Conservation (phyloP, 495 filamentous ascomycete species). For the Talaromyces nanjingensis region DNA sequence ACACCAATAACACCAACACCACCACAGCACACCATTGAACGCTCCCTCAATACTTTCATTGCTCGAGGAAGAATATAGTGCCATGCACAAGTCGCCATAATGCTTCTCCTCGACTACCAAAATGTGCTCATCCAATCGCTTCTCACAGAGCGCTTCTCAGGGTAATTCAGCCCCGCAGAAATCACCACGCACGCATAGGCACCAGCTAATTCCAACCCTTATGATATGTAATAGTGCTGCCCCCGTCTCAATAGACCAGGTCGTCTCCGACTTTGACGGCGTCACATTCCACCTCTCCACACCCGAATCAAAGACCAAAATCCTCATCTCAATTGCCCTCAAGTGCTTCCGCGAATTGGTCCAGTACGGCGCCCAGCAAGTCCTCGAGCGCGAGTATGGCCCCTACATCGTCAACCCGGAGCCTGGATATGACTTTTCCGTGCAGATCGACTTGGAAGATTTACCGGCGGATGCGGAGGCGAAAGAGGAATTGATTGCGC, state of each 20-base stretch:
- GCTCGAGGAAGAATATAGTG: not conserved
- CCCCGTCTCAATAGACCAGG: conserved; percentile 87
- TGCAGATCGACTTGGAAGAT: conserved; percentile 79
- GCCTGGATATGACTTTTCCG: conserved; percentile 88
- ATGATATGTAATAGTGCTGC: conserved; percentile 50
- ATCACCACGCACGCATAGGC: conserved; percentile 17
- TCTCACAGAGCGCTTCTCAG: conserved; percentile 88
- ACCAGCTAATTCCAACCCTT: conserved; percentile 24
- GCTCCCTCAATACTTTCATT: not conserved
- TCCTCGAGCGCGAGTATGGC: conserved; percentile 91
- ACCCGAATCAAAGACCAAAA: conserved; percentile 84
- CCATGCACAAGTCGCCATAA: conserved; percentile 35
- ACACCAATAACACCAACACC: not conserved
- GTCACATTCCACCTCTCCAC: conserved; percentile 97
- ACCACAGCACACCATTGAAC: not conserved
- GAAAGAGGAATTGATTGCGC: conserved; percentile 74
- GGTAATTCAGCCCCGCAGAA: conserved; percentile 44
- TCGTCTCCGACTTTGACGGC: conserved; percentile 96
- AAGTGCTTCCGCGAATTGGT: conserved; percentile 91
- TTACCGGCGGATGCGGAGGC: conserved; percentile 75
- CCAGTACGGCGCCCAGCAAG: conserved; percentile 82
- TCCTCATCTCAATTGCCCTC: conserved; percentile 85
- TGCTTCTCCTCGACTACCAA: conserved; percentile 98
- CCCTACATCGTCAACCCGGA: conserved; percentile 83
- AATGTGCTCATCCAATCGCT: conserved; percentile 96